These are phyloP conservation scores for Leonotis leonurus DNA, from an alignment of 257 asterid species.

Conservation along the genomic window DNA sequence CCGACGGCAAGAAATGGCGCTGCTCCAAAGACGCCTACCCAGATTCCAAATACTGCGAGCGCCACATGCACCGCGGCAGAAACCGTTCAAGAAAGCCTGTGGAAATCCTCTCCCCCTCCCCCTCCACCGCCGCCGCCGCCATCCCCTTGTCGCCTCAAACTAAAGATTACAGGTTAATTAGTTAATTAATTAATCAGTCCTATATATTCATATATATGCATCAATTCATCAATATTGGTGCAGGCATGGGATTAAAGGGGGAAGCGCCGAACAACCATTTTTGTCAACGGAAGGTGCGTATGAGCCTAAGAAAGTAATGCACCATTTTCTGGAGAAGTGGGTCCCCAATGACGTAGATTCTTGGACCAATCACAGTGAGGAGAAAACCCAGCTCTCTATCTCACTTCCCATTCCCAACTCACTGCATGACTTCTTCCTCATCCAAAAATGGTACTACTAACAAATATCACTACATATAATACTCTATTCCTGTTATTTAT, in stretches of 20 bases:
- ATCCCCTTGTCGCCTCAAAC: not conserved
- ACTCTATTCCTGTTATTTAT: not conserved
- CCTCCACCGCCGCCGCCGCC: slow-evolving; percentile 11
- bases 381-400: slow-evolving; percentile 62
- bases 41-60: slow-evolving; percentile 95
- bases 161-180: slow-evolving; percentile 33
- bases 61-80: slow-evolving; percentile 99
- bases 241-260: slow-evolving; percentile 38
- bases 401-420: slow-evolving; percentile 57
- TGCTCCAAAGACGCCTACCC: slow-evolving; percentile 92
- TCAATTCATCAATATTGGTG: not conserved
- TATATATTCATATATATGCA: too few relatives aligned
- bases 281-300: slow-evolving; percentile 51
- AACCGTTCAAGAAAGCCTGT: slow-evolving; percentile 99
- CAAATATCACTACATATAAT: not conserved
- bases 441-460: slow-evolving; percentile 58
- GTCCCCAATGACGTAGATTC: slow-evolving; percentile 46
- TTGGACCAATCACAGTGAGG: slow-evolving; percentile 39
- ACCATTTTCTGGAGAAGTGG: slow-evolving; percentile 84
- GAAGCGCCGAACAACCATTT: slow-evolving; percentile 40
- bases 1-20: slow-evolving; percentile 97
- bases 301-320: slow-evolving; percentile 83
- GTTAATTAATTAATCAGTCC: too few relatives aligned
- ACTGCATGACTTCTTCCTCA: slow-evolving; percentile 68
- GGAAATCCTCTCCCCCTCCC: slow-evolving; percentile 46